Conservation (phyloP, 2,329 filamentous ascomycete species). For the Ambrosiella beaveri region DNA sequence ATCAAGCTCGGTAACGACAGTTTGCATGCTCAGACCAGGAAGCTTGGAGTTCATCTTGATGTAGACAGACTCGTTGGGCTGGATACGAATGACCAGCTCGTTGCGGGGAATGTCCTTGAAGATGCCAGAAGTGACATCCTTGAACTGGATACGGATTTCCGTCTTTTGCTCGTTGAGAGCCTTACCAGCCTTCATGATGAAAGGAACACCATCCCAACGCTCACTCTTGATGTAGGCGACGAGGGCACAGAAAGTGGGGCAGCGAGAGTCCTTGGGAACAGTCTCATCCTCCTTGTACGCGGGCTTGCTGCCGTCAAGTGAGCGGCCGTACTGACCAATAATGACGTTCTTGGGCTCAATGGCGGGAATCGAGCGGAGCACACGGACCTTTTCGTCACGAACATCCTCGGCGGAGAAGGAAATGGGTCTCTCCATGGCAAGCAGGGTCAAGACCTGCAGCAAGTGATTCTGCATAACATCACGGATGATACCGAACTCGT, state of each 20-base stretch:
- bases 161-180: constrained; percentile 99
- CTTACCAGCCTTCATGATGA: constrained; percentile 99
- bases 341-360: constrained; percentile 99
- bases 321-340: constrained; percentile 95
- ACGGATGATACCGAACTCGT: constrained; percentile 97
- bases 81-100: constrained; percentile 96
- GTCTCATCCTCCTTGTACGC: constrained; percentile 98
- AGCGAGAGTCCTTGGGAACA: constrained; percentile 89
- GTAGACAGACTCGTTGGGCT: constrained; percentile 98
- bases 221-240: constrained; percentile 99
- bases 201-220: constrained; percentile 96
- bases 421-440: constrained; percentile 96
- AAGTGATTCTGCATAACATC: constrained; percentile 99
- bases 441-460: constrained; percentile 83
- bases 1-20: constrained; percentile 93
- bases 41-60: constrained; percentile 99
- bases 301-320: constrained; percentile 87
- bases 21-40: constrained; percentile 97
- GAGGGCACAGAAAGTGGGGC: constrained; percentile 94
- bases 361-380: constrained; percentile 77
- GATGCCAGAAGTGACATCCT: constrained; percentile 96
- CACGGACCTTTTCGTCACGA: constrained; percentile 94
- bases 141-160: constrained; percentile 97
- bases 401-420: constrained; percentile 98
- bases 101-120: constrained; percentile 99